These are phyloP conservation scores for Phytopythium oedochilum DNA, from an alignment of 352 stramenopile genomes.

Conservation along the genomic window DNA sequence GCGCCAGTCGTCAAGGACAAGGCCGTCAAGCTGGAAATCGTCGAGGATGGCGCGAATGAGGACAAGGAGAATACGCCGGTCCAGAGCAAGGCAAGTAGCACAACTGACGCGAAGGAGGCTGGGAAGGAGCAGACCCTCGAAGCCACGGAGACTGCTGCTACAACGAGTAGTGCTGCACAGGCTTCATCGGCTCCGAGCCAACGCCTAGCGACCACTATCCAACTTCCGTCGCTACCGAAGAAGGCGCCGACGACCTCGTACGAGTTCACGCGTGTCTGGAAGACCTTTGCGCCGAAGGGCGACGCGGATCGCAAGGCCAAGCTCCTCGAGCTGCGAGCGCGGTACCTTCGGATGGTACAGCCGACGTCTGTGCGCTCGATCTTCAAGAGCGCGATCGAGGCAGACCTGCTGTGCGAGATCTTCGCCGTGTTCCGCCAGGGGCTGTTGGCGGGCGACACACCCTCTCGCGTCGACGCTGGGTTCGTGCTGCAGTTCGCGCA, in stretches of 20 bases:
- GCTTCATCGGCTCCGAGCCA: neutral
- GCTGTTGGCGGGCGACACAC: constrained; percentile 3
- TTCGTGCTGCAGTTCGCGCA: constrained; percentile 36
- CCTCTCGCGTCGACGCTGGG: neutral
- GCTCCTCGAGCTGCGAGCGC: constrained; percentile 31
- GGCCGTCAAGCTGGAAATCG: neutral
- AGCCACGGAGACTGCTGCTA: neutral
- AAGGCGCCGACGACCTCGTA: constrained; percentile 68
- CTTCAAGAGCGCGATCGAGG: constrained; percentile 76
- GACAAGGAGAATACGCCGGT: constrained; percentile 17
- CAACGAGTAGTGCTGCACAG: neutral
- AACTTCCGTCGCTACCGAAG: constrained; percentile 49
- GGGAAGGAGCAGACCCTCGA: neutral
- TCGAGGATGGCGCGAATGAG: constrained; percentile 4
- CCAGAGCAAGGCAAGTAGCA: neutral
- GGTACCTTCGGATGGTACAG: constrained; percentile 46
- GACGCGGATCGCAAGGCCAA: constrained; percentile 17
- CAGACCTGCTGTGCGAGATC: constrained; percentile 70
- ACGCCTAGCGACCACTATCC: neutral
- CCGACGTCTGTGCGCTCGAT: constrained; percentile 29
- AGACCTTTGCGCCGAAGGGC: constrained; percentile 48
- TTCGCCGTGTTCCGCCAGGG: constrained; percentile 37
- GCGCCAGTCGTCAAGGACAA: constrained; percentile 1
- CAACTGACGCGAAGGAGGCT: neutral
- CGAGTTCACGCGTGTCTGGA: constrained; percentile 80